Percentiles rank a stretch among this genome's conserved stretches.
Conservation (phyloP, 768 basidiomycete genomes). For the Epithele typhae region DNA sequence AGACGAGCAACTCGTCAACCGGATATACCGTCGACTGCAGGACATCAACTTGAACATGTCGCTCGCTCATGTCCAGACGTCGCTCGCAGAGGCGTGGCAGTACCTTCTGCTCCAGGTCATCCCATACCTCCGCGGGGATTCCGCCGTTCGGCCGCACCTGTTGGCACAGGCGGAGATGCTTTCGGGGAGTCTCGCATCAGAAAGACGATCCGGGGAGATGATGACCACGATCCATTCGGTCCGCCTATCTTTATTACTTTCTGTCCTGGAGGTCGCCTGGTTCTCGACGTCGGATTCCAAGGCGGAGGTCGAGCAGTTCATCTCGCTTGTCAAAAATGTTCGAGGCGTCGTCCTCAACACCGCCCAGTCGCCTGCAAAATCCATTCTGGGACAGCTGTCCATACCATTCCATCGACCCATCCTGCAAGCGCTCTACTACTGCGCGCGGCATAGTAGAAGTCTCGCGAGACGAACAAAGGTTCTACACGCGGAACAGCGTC, state of each 20-base stretch:
- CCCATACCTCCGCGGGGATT: conserved; percentile 61
- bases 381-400: conserved; percentile 60
- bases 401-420: conserved; percentile 76
- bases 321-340: conserved; percentile 56
- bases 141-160: conserved; percentile 49
- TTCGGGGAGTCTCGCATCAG: conserved; percentile 61
- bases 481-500: conserved; percentile 56
- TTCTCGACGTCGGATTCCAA: conserved; percentile 56
- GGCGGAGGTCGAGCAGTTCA: conserved; percentile 53
- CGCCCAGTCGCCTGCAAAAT: conserved; percentile 66
- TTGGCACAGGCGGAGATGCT: conserved; percentile 57
- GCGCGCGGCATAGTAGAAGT: conserved; percentile 55
- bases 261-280: conserved; percentile 78
- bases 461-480: conserved; percentile 44
- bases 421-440: conserved; percentile 79
- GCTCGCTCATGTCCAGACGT: conserved; percentile 71
- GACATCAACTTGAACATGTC: conserved; percentile 88
- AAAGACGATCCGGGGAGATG: conserved; percentile 76
- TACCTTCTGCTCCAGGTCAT: conserved; percentile 59
- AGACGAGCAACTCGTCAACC: conserved; percentile 42
- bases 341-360: conserved; percentile 68
- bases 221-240: conserved; percentile 78
- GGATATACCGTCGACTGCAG: conserved; percentile 53
- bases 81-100: conserved; percentile 76
- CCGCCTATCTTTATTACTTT: conserved; percentile 67